These are phyloP conservation scores for Withania somnifera DNA, from an alignment of 305 asterid species.

Conservation along the genomic window DNA sequence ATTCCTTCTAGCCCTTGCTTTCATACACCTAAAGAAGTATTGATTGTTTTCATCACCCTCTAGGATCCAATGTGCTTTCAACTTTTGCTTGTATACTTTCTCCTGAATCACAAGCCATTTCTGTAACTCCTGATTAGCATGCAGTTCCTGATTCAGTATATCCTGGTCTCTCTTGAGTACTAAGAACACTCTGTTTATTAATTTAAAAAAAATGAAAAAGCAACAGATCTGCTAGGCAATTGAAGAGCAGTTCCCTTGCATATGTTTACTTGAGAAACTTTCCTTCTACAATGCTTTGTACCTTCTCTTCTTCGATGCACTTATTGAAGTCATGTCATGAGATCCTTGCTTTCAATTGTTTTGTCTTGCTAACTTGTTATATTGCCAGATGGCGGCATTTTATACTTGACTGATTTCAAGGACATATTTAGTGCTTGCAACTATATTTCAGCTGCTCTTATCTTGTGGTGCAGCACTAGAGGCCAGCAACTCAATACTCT, in stretches of 20 bases:
- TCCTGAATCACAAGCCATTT: too few species aligned
- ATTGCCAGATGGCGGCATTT: background rate
- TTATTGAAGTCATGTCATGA: background rate
- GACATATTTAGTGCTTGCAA: background rate
- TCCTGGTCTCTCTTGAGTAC: too few species aligned
- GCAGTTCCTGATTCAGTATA: too few species aligned
- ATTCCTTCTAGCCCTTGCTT: too few species aligned
- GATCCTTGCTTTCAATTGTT: background rate
- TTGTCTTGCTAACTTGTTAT: background rate
- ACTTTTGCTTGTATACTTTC: too few species aligned
- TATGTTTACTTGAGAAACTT: background rate
- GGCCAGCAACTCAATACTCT: conserved; percentile 44
- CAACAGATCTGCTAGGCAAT: background rate
- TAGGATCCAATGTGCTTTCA: too few species aligned
- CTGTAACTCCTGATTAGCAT: too few species aligned
- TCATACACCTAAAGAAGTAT: too few species aligned
- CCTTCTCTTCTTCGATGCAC: background rate
- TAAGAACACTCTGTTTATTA: too few species aligned
- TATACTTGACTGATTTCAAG: background rate
- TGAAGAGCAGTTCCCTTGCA: background rate
- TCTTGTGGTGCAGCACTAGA: conserved; percentile 55
- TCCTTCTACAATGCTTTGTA: background rate
- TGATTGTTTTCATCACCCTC: too few species aligned
- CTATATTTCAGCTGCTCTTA: background rate
- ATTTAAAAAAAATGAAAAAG: background rate